These are phyloP conservation scores for Euryodendron excelsum DNA, from an alignment of 148 eudicot genomes.

Conservation along the genomic window DNA sequence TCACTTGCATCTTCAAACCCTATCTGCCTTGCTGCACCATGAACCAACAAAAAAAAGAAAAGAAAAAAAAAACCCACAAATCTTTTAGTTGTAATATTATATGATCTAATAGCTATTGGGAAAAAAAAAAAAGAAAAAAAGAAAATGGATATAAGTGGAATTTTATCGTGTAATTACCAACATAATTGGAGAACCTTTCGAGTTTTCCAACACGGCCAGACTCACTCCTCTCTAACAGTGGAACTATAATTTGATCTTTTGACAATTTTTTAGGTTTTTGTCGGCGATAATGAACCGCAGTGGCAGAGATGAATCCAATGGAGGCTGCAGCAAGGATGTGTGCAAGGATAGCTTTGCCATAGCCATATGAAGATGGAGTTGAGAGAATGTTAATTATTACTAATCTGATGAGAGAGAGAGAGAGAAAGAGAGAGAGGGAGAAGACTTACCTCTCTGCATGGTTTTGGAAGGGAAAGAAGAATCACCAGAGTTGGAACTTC, in stretches of 20 bases:
- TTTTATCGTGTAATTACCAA: constrained; percentile 58
- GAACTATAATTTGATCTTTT: constrained; percentile 32
- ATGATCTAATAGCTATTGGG: too few relatives aligned
- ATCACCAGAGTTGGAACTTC: too few relatives aligned
- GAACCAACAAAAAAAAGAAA: not conserved
- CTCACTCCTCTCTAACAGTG: constrained; percentile 37
- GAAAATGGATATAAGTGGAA: not conserved
- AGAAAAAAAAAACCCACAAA: not conserved
- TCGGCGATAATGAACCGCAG: constrained; percentile 19
- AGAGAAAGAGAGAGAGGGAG: not conserved
- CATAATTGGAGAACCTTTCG: constrained; percentile 81
- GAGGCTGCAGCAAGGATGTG: constrained; percentile 35
- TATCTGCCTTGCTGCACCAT: constrained; percentile 74
- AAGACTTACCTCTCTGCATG: not conserved
- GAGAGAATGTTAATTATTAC: not conserved
- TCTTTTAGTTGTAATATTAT: not conserved
- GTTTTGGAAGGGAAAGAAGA: not conserved
- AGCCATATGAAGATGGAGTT: constrained; percentile 7
- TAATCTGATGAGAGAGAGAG: not conserved
- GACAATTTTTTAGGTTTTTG: constrained; percentile 5
- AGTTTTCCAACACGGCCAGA: constrained; percentile 60
- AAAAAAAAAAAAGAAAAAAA: not conserved
- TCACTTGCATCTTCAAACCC: constrained; percentile 70
- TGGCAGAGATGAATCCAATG: constrained; percentile 30
- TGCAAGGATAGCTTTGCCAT: constrained; percentile 20